These are phyloP conservation scores for Calocera viscosa DNA, from an alignment of 768 basidiomycete species.

Conservation along the genomic window DNA sequence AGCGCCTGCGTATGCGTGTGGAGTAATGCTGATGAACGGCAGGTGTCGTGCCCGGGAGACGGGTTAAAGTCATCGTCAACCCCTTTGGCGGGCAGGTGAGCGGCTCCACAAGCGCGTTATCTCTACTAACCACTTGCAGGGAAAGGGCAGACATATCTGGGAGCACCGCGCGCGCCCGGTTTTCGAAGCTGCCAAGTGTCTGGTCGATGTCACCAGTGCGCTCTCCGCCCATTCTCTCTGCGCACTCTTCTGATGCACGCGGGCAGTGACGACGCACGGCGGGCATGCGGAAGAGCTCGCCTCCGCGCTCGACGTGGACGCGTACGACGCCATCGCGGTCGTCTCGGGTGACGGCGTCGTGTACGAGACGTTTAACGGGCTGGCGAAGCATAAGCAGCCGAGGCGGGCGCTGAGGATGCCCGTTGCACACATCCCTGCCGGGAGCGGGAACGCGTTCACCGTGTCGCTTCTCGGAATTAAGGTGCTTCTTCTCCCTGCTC, in stretches of 20 bases:
- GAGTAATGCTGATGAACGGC: constrained; percentile 7
- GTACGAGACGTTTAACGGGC: constrained; percentile 75
- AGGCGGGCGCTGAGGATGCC: constrained; percentile 52
- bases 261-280: constrained; percentile 46
- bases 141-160: constrained; percentile 46
- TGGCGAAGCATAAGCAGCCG: constrained; percentile 51
- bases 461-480: constrained; percentile 61
- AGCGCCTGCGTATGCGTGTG: constrained; percentile 13
- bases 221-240: constrained; percentile 6
- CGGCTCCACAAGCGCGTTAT: constrained; percentile 12
- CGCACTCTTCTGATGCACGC: background rate
- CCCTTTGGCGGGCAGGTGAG: constrained; percentile 67
- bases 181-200: constrained; percentile 51
- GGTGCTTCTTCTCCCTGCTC: no score
- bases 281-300: constrained; percentile 59
- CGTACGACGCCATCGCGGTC: constrained; percentile 56
- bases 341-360: constrained; percentile 77
- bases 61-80: constrained; percentile 62
- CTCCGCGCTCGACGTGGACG: constrained; percentile 39
- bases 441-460: constrained; percentile 66
- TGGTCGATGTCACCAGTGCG: constrained; percentile 51
- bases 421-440: constrained; percentile 66
- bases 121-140: constrained; percentile 32
- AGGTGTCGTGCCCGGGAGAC: constrained; percentile 45
- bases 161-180: constrained; percentile 55